These are phyloP conservation scores for Saccharomycopsis selenospora DNA, from an alignment of 805 yeast genomes.

Conservation along the genomic window DNA sequence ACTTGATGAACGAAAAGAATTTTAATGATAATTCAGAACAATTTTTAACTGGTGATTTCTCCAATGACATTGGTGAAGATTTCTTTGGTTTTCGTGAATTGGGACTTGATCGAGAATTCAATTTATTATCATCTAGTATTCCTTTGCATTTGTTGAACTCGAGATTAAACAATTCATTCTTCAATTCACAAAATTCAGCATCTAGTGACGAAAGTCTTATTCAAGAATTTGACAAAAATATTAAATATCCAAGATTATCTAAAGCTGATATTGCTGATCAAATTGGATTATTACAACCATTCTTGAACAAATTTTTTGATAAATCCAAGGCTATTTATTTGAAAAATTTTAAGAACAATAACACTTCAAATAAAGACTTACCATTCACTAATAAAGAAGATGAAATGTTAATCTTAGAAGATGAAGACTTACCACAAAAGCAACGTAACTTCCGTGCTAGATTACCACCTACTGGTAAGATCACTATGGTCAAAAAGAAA, in stretches of 20 bases:
- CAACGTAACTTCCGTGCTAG: constrained; percentile 69
- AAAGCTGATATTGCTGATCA: constrained; percentile 46
- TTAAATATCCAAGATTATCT: constrained; percentile 44
- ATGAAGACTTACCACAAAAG: constrained; percentile 77
- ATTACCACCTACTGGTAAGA: constrained; percentile 87
- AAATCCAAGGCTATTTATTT: constrained; percentile 37
- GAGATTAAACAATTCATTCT: constrained; percentile 53
- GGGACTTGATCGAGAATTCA: constrained; percentile 89
- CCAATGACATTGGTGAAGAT: constrained; percentile 91
- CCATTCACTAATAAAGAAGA: constrained; percentile 21
- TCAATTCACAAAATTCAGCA: constrained; percentile 36
- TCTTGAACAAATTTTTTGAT: constrained; percentile 36
- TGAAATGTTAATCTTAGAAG: constrained; percentile 48
- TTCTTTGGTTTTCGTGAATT: constrained; percentile 94
- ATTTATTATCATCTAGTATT: constrained; percentile 72
- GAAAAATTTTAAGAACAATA: constrained; percentile 38
- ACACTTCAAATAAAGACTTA: constrained; percentile 31
- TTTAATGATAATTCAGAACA: constrained; percentile 91
- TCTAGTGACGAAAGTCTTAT: constrained; percentile 43
- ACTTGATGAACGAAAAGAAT: constrained; percentile 58
- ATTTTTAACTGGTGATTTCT: constrained; percentile 89
- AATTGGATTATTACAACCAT: constrained; percentile 52
- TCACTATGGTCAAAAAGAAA: constrained; percentile 61
- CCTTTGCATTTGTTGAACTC: constrained; percentile 87
- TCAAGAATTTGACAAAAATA: constrained; percentile 53